Evolutionary conservation across 768 basidiomycete species (phyloP).

Genomic region (Paxillus involutus): DNA sequence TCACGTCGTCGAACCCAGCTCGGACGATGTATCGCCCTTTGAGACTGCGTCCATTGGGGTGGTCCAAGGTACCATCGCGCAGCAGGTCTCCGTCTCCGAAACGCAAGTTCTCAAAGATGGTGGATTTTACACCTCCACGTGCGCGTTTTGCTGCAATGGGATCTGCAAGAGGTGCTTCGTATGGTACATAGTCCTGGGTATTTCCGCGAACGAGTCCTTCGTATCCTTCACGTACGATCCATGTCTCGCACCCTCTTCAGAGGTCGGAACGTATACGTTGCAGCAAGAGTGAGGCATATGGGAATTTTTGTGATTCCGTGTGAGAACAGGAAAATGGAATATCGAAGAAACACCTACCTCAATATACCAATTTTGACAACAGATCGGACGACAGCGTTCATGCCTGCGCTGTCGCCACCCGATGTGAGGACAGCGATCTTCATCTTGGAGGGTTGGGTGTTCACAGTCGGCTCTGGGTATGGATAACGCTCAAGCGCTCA

Average conservation of each 20-base stretch:
- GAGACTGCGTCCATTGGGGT: slow-evolving; percentile 62
- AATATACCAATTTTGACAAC: slow-evolving; percentile 92
- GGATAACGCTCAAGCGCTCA: no score
- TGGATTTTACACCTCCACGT: slow-evolving; percentile 24
- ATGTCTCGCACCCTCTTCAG: slow-evolving; percentile 89
- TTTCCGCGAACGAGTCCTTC: slow-evolving; percentile 96
- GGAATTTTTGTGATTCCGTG: neutral
- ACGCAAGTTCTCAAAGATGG: slow-evolving; percentile 67
- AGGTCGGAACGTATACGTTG: slow-evolving; percentile 3
- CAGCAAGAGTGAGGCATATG: neutral
- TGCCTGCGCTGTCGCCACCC: slow-evolving; percentile 97
- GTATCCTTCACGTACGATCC: slow-evolving; percentile 97
- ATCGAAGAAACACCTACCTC: slow-evolving; percentile 50
- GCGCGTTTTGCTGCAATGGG: slow-evolving; percentile 15
- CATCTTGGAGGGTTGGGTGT: slow-evolving; percentile 40
- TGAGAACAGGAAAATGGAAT: neutral
- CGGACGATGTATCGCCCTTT: slow-evolving; percentile 92
- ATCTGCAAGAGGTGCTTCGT: slow-evolving; percentile 31
- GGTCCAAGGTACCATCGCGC: slow-evolving; percentile 81
- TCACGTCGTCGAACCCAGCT: slow-evolving; percentile 97
- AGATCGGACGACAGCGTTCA: slow-evolving; percentile 93
- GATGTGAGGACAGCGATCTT: slow-evolving; percentile 94
- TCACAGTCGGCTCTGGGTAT: neutral
- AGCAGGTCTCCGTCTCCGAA: slow-evolving; percentile 81
- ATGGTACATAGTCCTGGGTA: slow-evolving; percentile 31